phyloP scores from a whole-genome alignment of 2,329 filamentous ascomycete genomes.

The Dryadomyces quercivorus region DNA sequence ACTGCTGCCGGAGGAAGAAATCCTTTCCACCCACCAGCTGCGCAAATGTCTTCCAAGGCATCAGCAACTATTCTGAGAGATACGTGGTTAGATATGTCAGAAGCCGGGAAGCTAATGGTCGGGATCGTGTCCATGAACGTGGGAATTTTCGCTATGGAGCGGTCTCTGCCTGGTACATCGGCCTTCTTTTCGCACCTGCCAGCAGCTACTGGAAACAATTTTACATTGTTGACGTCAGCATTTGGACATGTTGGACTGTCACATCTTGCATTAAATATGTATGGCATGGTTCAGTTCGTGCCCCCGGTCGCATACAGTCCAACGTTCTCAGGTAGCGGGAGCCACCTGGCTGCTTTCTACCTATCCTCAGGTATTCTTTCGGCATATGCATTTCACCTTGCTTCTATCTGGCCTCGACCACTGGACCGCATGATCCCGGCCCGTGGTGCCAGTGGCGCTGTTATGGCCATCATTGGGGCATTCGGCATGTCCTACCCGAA shows the following conservation, averaged over 20 bases:
- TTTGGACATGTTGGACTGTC: slow-evolving; percentile 17
- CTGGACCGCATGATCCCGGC: slow-evolving; percentile 8
- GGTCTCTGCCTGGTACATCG: slow-evolving; percentile 6
- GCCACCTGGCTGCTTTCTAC: slow-evolving; percentile 16
- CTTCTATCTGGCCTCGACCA: slow-evolving; percentile 11
- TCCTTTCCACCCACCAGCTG: neutral
- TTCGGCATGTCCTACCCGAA: slow-evolving; percentile 13
- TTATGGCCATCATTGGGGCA: slow-evolving; percentile 14
- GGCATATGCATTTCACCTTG: slow-evolving; percentile 12
- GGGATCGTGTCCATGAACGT: slow-evolving; percentile 11
- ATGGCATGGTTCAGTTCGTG: slow-evolving; percentile 15
- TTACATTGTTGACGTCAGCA: slow-evolving; percentile 17
- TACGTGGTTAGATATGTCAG: slow-evolving; percentile 10
- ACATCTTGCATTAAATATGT: slow-evolving; percentile 20
- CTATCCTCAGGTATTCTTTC: slow-evolving; percentile 14
- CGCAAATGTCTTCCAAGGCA: neutral
- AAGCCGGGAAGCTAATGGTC: slow-evolving; percentile 8
- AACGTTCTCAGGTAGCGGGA: slow-evolving; percentile 12
- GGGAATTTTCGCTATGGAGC: slow-evolving; percentile 9
- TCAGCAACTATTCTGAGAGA: neutral
- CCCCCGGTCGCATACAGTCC: slow-evolving; percentile 11
- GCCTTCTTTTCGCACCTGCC: slow-evolving; percentile 13
- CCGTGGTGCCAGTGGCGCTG: slow-evolving; percentile 16
- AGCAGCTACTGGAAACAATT: slow-evolving; percentile 6
- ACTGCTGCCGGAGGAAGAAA: neutral